A percentile compares a stretch with the other conserved stretches of the same genome.
phyloP scores from a whole-genome alignment of 208 protist genomes.

The Angomonas ambiguus region DNA sequence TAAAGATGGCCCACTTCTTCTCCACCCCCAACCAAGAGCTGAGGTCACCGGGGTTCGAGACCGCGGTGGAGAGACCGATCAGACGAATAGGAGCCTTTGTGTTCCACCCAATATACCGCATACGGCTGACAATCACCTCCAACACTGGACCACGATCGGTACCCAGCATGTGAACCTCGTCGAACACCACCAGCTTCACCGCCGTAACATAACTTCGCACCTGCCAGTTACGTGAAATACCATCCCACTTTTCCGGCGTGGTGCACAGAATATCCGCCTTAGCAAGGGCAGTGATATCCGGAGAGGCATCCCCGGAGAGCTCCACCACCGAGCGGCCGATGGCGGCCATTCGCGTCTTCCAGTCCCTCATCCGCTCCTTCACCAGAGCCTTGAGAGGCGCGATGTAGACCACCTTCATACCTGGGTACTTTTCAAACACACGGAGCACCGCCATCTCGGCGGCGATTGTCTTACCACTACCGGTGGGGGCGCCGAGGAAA shows the following conservation, averaged over 20 bases:
- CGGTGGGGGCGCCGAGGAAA: constrained; percentile 97
- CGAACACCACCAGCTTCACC: constrained; percentile 97
- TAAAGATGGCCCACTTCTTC: constrained; percentile 93
- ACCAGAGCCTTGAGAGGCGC: constrained; percentile 99
- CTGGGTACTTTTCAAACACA: constrained; percentile 85
- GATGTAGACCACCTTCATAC: constrained; percentile 98
- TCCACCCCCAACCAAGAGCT: constrained; percentile 98
- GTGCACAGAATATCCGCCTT: constrained; percentile 97
- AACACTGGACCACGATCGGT: constrained; percentile 98
- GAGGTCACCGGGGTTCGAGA: constrained; percentile 98
- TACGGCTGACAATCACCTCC: constrained; percentile 98
- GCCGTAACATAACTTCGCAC: constrained; percentile 92
- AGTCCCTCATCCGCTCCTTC: constrained; percentile 98
- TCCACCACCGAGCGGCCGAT: constrained; percentile 96
- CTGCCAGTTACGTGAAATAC: constrained; percentile 98
- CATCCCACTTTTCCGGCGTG: constrained; percentile 99
- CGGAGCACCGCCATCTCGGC: constrained; percentile 99
- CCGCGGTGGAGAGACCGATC: constrained; percentile 98
- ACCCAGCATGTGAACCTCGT: constrained; percentile 99
- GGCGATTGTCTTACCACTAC: constrained; percentile 98
- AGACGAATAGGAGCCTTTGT: constrained; percentile 93
- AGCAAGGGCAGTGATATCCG: constrained; percentile 90
- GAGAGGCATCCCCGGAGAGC: constrained; percentile 97
- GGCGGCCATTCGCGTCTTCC: constrained; percentile 87
- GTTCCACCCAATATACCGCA: constrained; percentile 97